Percentiles rank a stretch among this genome's conserved stretches.
phyloP scores from a whole-genome alignment of 371 early-diverging fungal species.

The Mycotypha africana region DNA sequence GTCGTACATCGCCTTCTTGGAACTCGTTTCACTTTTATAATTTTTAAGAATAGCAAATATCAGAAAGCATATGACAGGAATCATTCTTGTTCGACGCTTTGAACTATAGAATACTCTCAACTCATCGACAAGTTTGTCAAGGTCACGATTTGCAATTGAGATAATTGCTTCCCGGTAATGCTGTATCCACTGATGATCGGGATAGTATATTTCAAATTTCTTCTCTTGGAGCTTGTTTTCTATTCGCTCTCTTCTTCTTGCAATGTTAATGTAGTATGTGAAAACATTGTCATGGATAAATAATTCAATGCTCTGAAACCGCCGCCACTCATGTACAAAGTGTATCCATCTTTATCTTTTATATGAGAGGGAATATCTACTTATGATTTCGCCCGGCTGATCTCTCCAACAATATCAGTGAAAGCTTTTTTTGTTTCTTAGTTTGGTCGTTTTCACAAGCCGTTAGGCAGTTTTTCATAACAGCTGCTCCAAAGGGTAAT shows the following conservation, averaged over 20 bases:
- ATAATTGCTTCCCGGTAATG: conserved; percentile 26
- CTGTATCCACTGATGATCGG: conserved; percentile 47
- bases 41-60: conserved; percentile 39
- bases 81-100: conserved; percentile 42
- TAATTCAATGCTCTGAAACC: conserved; percentile 50
- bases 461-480: conserved; percentile 25
- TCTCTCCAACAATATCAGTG: conserved; percentile 9
- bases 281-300: conserved; percentile 43
- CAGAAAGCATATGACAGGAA: conserved; percentile 46
- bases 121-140: conserved; percentile 15
- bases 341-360: conserved; percentile 25
- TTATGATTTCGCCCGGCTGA: conserved; percentile 6
- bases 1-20: conserved; percentile 51
- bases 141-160: conserved; percentile 14
- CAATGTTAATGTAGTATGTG: too few relatives aligned
- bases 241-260: too few relatives aligned
- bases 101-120: conserved; percentile 39
- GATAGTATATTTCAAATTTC: conserved; percentile 32
- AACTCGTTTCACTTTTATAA: conserved; percentile 29
- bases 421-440: conserved; percentile 1
- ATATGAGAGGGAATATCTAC: conserved; percentile 13
- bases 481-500: conserved; percentile 47
- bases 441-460: neutral
- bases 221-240: neutral
- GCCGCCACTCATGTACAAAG: conserved; percentile 47